phyloP scores from a whole-genome alignment of 306 rosid genomes.

The Vigna nakashimae region DNA sequence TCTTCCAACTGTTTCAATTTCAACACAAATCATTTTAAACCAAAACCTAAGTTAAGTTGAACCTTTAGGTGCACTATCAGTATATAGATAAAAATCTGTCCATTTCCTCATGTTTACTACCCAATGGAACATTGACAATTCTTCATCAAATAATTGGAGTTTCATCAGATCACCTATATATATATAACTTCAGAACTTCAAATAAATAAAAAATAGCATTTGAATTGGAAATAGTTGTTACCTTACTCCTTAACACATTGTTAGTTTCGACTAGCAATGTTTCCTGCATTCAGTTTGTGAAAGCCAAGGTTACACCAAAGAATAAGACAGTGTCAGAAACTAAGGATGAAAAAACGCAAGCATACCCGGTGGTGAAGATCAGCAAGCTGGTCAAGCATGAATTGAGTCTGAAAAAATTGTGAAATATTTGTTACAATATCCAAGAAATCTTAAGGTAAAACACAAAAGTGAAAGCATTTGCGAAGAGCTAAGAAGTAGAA shows the following conservation, averaged over 20 bases:
- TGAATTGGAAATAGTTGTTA: constrained; percentile 39
- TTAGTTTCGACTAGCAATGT: constrained; percentile 69
- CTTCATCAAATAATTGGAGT: neutral
- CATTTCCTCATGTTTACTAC: too few species aligned
- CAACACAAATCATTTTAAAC: neutral
- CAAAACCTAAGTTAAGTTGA: too few species aligned
- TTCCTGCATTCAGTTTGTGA: constrained; percentile 60
- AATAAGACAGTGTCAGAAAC: neutral
- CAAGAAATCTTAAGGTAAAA: neutral
- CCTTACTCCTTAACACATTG: constrained; percentile 65
- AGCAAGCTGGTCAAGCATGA: constrained; percentile 75
- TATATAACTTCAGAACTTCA: neutral
- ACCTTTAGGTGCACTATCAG: neutral
- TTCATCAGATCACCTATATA: too few species aligned
- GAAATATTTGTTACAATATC: neutral
- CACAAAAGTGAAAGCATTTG: neutral
- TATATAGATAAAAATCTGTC: too few species aligned
- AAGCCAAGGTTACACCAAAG: neutral
- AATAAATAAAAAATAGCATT: neutral
- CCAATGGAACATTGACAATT: too few species aligned
- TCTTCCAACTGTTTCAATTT: constrained; percentile 71
- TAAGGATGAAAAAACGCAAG: neutral
- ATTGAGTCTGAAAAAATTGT: constrained; percentile 63
- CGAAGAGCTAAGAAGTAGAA: neutral
- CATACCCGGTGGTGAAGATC: constrained; percentile 82